Evolutionary conservation across 176 grass and related monocot species (phyloP), one percentile per base, ranked within the genome.

Genomic region (Thalia dealbata): DNA sequence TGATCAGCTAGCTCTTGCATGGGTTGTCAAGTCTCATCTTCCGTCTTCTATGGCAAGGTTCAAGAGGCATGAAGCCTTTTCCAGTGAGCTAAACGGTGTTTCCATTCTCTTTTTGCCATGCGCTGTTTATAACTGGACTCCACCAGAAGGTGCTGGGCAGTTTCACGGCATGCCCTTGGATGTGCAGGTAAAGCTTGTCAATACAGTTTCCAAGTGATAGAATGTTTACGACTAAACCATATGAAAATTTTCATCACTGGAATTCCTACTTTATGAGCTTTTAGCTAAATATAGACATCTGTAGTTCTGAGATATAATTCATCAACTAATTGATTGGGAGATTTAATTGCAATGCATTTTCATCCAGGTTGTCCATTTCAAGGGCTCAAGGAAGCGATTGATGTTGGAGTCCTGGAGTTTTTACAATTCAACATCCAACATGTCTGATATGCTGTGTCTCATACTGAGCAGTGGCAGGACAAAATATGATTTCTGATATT

Each of bases 111-210:
- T 97, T 86, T 87, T 97, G 82, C 93, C 93, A 62, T 97, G 93
- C 88, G 78, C 76, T 67, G 50, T 90, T 72, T 92, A 97, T 81
- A 97, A 92, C 70, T 97, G 93, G 89, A 92, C 89, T 12, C 89
- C 93, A 21, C 93, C 89, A 74, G 89, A 97, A 50, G 89, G 93
- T 52, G 87, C 87, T 78, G 89, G 87, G 54, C 93, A 97, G 66
- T 92, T 92, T 82, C 93, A 91, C 76, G 93, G 93, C 75, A 97
- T 92, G 83, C 93, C 93, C 68, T 90, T 97, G 82, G 85, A 92
- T 88, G 87, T 97, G 23, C 88, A 97, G 85, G 93, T 97, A 92
- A 38, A 38, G 32, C 32, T 38, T 38, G 32, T 38, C 32, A 38
- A 38, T 38, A 4, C 32, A 2, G 32, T 38, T 38, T 38, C 32